Conservation (phyloP, 352 stramenopile species). For the Globisporangium cystogenes region DNA sequence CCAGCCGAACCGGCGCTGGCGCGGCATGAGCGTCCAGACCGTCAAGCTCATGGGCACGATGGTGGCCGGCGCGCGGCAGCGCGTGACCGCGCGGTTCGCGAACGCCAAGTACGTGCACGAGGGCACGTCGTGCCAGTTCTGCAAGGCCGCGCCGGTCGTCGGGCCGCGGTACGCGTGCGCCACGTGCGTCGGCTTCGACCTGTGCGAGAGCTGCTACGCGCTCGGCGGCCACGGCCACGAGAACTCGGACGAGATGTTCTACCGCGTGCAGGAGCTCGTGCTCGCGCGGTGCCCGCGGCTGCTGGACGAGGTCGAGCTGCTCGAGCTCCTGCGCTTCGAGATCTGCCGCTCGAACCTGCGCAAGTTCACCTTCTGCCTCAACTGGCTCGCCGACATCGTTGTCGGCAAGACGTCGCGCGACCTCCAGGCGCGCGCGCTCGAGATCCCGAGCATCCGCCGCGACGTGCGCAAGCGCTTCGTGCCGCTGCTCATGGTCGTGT, state of each 20-base stretch:
- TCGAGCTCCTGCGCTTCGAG: slow-evolving; percentile 82
- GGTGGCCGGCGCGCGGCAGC: slow-evolving; percentile 59
- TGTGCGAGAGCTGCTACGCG: slow-evolving; percentile 81
- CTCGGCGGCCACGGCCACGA: slow-evolving; percentile 77
- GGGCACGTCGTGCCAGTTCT: slow-evolving; percentile 76
- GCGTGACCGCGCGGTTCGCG: slow-evolving; percentile 58
- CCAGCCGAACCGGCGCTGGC: slow-evolving; percentile 38
- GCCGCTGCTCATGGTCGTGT: slow-evolving; percentile 67
- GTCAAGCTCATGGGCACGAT: slow-evolving; percentile 75
- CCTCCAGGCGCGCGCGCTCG: slow-evolving; percentile 64
- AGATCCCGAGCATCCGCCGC: slow-evolving; percentile 74
- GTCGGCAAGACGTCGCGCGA: slow-evolving; percentile 72
- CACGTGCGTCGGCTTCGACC: slow-evolving; percentile 77
- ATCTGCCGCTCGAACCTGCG: slow-evolving; percentile 83
- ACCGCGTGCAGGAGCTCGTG: slow-evolving; percentile 74
- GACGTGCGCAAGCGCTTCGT: slow-evolving; percentile 81
- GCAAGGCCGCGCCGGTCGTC: slow-evolving; percentile 71
- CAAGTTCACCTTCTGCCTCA: slow-evolving; percentile 82
- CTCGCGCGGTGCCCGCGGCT: slow-evolving; percentile 59
- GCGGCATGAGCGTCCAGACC: slow-evolving; percentile 37
- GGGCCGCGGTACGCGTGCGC: slow-evolving; percentile 66
- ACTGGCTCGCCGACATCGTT: slow-evolving; percentile 80
- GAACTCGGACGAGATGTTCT: slow-evolving; percentile 84
- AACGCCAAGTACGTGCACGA: slow-evolving; percentile 68
- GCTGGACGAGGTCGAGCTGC: slow-evolving; percentile 52